A percentile compares a stretch with the other conserved stretches of the same genome.
Evolutionary conservation across 2,329 filamentous ascomycete species (phyloP).

Genomic region (Aspergillus fijiensis): DNA sequence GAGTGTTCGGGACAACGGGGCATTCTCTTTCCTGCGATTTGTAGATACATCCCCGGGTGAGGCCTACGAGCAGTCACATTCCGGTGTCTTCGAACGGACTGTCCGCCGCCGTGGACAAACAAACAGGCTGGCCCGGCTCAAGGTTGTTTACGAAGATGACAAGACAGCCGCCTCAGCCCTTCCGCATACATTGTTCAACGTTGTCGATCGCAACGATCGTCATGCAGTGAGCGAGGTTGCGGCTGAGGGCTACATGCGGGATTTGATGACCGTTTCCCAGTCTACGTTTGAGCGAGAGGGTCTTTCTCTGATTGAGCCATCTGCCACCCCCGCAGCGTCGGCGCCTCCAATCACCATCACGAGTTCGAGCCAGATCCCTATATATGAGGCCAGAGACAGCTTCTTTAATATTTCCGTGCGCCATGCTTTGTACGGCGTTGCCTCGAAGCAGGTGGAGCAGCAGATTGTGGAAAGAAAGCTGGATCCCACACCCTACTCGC

Average conservation of each 20-base stretch:
- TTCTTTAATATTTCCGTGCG: constrained; percentile 79
- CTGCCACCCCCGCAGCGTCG: constrained; percentile 72
- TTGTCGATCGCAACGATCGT: constrained; percentile 67
- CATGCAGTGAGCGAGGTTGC: constrained; percentile 68
- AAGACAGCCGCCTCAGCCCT: constrained; percentile 66
- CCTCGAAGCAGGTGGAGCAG: constrained; percentile 63
- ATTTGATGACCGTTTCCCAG: constrained; percentile 75
- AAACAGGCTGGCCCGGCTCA: constrained; percentile 65
- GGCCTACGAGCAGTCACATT: constrained; percentile 66
- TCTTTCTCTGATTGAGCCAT: constrained; percentile 75
- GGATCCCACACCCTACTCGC: constrained; percentile 53
- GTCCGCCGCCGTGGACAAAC: constrained; percentile 54
- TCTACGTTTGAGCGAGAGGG: constrained; percentile 67
- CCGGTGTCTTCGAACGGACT: constrained; percentile 72
- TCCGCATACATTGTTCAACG: constrained; percentile 76
- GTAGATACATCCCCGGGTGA: constrained; percentile 74
- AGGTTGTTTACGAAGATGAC: constrained; percentile 66
- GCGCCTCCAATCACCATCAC: constrained; percentile 83
- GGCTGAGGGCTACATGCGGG: constrained; percentile 68
- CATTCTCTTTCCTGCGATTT: constrained; percentile 90
- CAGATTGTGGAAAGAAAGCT: constrained; percentile 72
- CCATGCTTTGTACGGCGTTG: constrained; percentile 68
- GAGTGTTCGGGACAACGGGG: constrained; percentile 59
- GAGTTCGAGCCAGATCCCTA: constrained; percentile 66
- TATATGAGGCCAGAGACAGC: constrained; percentile 64